Evolutionary conservation across 305 asterid species (phyloP), one percentile per base, ranked within the genome.

Genomic region (Striga hermonthica): DNA sequence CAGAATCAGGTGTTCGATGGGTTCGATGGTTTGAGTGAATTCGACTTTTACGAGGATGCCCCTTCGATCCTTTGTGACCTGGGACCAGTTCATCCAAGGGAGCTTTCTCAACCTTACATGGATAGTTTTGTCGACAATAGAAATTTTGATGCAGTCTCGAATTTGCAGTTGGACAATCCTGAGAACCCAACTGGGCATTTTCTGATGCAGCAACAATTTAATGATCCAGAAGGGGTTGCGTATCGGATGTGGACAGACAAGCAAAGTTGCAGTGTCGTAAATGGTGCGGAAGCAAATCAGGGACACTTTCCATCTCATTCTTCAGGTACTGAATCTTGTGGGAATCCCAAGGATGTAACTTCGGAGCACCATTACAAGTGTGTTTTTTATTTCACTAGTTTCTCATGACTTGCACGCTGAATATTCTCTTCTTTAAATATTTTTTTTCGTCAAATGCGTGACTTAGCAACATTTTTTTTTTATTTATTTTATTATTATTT

Each of bases 271-370:
- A 54, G 62, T 22, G 67, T 28, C 68, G 59, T 71, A 65, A 60
- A 83, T 35, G 65, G 80, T 36, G 6, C 76, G 31, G 84, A 79
- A 60, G 75, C 69, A 52, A 76, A 80, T 58, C 77, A 66, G 68
- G 81, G 72, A 36, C 43, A 72, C 53, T 43, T 60, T 31, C 63
- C 77, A 63, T 75, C 81, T 64, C 65, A 81, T 71, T 66, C 73
- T 63, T 70, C 96, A 92, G 98, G 98, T 92, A 90, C 75, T 76
- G 76, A 78, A 71, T 65, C 53, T 54, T 56, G 60, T 73, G 79
- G 75, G 59, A 66, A 36, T 47, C 56, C 60, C 62, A 50, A 41
- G 59, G 65, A 65, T 60, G 74, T 70, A 56, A 74, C 57, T 76
- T 44, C 68, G 52, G 65, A 67, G 72, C 77, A 22, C 31, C 81